Base-by-base conservation (phyloP, 108 stramenopile genomes). In the Nannochloropsis gaditana region DNA sequence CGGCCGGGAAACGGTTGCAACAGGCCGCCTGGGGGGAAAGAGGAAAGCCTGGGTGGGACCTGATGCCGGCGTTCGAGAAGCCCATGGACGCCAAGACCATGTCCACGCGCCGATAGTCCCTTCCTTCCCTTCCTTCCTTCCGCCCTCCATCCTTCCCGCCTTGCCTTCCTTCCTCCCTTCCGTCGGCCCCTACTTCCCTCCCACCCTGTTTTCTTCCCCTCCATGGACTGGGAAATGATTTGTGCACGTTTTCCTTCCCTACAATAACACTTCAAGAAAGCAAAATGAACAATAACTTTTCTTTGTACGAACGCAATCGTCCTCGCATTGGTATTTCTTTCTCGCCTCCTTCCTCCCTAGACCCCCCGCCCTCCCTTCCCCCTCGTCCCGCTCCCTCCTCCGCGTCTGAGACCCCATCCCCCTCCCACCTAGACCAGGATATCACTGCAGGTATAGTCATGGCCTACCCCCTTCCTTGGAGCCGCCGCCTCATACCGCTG, bases 401-500 rank as follows among this genome's bases (percentile, higher is more conserved):
- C 21, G 81, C 81, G 11, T n/a, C 11, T 11, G 11, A 11, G 11
- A 31, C 21, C 81, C 81, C 81, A 11, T 81, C 11, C n/a, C 11
- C 11, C 21, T 21, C 19, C 81, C n/a, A 81, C 21, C 81, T 11
- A 31, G 19, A 11, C 11, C 81, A 17, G 11, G 11, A 31, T 11
- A 11, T 31, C 81, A 11, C 17, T 21, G 11, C 17, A 11, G 21
- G 81, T 11, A 1, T 1, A 11, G 21, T 19, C 15, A 86, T 45
- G 43, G 82, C 45, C 82, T 9, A 82, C 82, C 21, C 59, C 86
- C 9, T 86, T 82, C 42, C 83, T 86, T 81, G 43, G 43, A n/a
- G 82, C 86, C 21, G 45, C 44, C 41, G 83, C 86, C 31, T 83
- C 86, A 47, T 86, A 86, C 86, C 83, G 86, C 21, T 31, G 31